These are phyloP conservation scores for Solanum tacnaense DNA, from an alignment of 257 asterid genomes.

Conservation along the genomic window DNA sequence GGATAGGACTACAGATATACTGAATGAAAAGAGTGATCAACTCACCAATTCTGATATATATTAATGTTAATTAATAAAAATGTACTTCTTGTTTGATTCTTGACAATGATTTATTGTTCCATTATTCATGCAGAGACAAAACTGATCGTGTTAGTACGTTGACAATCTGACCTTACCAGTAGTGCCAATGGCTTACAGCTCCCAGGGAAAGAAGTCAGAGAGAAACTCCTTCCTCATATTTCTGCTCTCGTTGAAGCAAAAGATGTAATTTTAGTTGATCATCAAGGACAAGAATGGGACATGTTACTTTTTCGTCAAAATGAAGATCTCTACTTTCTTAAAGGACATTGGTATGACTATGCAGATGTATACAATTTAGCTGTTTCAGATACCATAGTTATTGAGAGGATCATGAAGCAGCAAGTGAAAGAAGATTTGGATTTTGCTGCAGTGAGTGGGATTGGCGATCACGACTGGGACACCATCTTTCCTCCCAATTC, in stretches of 20 bases:
- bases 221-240: not conserved
- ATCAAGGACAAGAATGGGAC: not conserved
- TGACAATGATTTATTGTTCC: not conserved
- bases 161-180: not conserved
- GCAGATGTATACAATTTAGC: not conserved
- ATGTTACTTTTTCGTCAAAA: not conserved
- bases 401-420: not conserved
- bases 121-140: not conserved
- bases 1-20: not conserved
- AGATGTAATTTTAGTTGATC: not conserved
- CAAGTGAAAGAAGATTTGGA: not conserved
- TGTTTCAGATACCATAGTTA: not conserved
- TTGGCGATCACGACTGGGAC: not conserved
- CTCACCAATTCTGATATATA: not conserved
- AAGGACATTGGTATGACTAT: not conserved
- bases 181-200: not conserved
- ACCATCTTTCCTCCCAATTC: not conserved
- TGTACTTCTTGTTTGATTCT: not conserved
- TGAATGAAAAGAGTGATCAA: not conserved
- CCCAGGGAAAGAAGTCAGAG: not conserved
- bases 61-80: not conserved
- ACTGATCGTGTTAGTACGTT: not conserved
- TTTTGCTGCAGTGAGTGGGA: not conserved
- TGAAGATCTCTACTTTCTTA: not conserved
- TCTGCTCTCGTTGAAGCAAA: not conserved